A percentile compares a stretch with the other conserved stretches of the same genome.
These are phyloP conservation scores for Combretum micranthum DNA, from an alignment of 345 rosid genomes.

Conservation along the genomic window DNA sequence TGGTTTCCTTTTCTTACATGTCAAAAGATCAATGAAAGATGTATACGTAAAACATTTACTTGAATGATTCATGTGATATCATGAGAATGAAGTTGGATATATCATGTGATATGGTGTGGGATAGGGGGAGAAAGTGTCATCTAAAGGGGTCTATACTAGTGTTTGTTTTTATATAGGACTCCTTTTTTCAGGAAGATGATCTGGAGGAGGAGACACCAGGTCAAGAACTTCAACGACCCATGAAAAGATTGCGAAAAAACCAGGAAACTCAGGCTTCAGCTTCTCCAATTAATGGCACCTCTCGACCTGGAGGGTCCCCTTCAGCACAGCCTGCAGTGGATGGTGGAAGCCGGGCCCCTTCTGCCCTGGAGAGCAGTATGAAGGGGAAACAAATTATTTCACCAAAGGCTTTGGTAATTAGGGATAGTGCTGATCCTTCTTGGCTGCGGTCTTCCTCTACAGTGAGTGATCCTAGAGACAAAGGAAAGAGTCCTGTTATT, in stretches of 20 bases:
- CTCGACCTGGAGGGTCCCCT: conserved; percentile 17
- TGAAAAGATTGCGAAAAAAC: conserved; percentile 55
- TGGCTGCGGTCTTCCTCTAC: conserved; percentile 7
- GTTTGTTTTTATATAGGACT: conserved; percentile 2
- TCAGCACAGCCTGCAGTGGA: conserved; percentile 28
- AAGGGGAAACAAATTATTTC: conserved; percentile 14
- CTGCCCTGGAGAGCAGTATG: conserved; percentile 4
- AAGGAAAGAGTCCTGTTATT: conserved; percentile 40
- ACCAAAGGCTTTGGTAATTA: conserved; percentile 1
- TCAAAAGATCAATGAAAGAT: too few relatives aligned
- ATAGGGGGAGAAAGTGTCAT: too few relatives aligned
- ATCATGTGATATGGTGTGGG: too few relatives aligned
- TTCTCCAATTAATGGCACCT: conserved; percentile 15
- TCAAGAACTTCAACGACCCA: conserved; percentile 46
- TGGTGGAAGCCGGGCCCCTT: conserved; percentile 16
- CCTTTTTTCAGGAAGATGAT: conserved; percentile 27
- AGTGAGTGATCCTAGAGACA: conserved; percentile 13
- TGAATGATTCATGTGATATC: too few relatives aligned
- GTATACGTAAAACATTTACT: too few relatives aligned
- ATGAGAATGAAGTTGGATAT: too few relatives aligned
- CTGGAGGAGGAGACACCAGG: conserved; percentile 30
- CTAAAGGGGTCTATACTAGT: too few relatives aligned
- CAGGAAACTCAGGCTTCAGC: conserved; percentile 31
- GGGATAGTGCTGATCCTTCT: conserved; percentile 8
- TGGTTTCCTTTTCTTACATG: too few relatives aligned